phyloP scores from a whole-genome alignment of 805 yeast genomes.

The Metschnikowia amazonensis region DNA sequence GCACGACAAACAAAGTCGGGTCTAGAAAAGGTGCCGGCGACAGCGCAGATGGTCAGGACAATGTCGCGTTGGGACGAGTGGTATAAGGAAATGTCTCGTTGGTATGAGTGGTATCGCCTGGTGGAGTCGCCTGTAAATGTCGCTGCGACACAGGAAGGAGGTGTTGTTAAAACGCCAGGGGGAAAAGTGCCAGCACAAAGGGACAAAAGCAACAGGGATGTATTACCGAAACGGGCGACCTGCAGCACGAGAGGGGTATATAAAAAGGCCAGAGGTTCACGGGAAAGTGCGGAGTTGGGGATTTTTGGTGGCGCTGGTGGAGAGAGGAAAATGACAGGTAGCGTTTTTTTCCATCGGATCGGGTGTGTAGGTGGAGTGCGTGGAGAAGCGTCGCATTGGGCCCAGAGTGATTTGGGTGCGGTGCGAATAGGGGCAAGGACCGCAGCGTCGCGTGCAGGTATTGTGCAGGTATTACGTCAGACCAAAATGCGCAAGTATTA shows the following conservation, averaged over 20 bases:
- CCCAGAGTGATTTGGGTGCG: slow-evolving; percentile 4
- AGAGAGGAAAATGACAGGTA: slow-evolving; percentile 6
- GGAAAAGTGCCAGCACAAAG: not conserved
- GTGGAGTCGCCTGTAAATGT: not conserved
- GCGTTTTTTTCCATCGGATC: slow-evolving; percentile 3
- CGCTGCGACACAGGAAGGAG: slow-evolving; percentile 3
- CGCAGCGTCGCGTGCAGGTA: slow-evolving; percentile 2
- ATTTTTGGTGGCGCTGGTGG: not conserved
- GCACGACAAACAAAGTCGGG: not conserved
- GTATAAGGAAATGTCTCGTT: not conserved
- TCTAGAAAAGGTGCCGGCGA: not conserved
- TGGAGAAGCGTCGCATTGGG: slow-evolving; percentile 5
- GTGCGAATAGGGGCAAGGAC: slow-evolving; percentile 4
- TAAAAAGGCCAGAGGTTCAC: slow-evolving; percentile 2
- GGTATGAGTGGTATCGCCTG: no score
- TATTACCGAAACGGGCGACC: not conserved
- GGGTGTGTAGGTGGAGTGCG: slow-evolving; percentile 1
- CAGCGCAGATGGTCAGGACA: not conserved
- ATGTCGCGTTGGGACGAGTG: no score
- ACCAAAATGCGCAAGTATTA: slow-evolving; percentile 2
- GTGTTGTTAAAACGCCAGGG: not conserved
- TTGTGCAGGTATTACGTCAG: slow-evolving; percentile 1
- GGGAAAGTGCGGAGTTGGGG: not conserved
- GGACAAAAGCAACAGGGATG: not conserved
- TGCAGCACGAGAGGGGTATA: not conserved